Evolutionary conservation across 805 yeast species (phyloP).

Genomic region (Monosporozyma siamensis): DNA sequence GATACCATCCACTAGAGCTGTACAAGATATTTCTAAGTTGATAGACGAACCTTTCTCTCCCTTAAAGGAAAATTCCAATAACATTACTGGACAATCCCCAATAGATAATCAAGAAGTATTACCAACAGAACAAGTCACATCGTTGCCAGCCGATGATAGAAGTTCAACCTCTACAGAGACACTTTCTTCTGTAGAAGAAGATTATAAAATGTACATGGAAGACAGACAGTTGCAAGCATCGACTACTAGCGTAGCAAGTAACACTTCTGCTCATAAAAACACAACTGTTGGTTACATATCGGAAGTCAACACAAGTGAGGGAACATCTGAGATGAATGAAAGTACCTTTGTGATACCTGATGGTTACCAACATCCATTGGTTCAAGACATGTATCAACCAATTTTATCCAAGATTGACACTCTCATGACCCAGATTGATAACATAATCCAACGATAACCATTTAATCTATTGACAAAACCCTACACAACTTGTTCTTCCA

Average conservation of each 20-base stretch:
- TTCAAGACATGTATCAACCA: slow-evolving; percentile 49
- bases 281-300: neutral
- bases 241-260: slow-evolving; percentile 23
- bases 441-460: slow-evolving; percentile 7
- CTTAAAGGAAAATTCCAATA: no score
- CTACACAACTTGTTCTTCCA: neutral
- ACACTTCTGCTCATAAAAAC: slow-evolving; percentile 1
- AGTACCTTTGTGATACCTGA: no score
- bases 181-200: slow-evolving; percentile 2
- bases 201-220: slow-evolving; percentile 4
- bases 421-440: slow-evolving; percentile 23
- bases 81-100: no score
- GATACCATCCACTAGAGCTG: slow-evolving; percentile 34
- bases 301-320: neutral
- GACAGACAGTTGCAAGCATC: slow-evolving; percentile 10
- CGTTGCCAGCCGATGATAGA: neutral
- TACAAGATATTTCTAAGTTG: slow-evolving; percentile 34
- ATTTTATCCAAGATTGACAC: slow-evolving; percentile 40
- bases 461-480: neutral
- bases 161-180: neutral
- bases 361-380: slow-evolving; percentile 34
- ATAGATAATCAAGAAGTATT: neutral
- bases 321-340: no score
- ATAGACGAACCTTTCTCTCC: slow-evolving; percentile 18
- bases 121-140: no score